These are phyloP conservation scores for Hyaloscypha bicolor DNA, from an alignment of 495 filamentous ascomycete species.

Conservation along the genomic window DNA sequence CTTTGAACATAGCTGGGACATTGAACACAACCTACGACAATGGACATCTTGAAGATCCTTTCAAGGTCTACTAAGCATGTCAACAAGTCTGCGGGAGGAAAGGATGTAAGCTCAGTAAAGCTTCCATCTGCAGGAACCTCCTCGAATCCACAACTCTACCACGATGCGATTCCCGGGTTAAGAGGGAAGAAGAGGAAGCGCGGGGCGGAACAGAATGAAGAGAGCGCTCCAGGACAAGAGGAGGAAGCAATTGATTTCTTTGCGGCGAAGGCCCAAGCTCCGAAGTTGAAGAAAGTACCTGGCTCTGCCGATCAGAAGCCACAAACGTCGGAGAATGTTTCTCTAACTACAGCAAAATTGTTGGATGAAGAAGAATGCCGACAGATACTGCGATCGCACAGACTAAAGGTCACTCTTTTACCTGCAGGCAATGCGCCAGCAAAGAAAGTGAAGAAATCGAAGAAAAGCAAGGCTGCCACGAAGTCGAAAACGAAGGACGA, in stretches of 20 bases:
- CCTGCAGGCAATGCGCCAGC: conserved; percentile 40
- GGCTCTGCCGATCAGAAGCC: conserved; percentile 27
- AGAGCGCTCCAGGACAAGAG: conserved; percentile 21
- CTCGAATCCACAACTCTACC: conserved; percentile 52
- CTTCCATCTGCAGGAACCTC: conserved; percentile 53
- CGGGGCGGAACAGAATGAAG: conserved; percentile 32
- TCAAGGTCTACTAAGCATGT: conserved; percentile 62
- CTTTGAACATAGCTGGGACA: background rate
- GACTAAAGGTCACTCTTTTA: conserved; percentile 82
- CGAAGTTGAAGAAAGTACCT: conserved; percentile 30
- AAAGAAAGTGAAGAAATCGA: conserved; percentile 52
- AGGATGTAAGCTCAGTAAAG: conserved; percentile 37
- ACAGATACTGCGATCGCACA: conserved; percentile 76
- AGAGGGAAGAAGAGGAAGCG: conserved; percentile 55
- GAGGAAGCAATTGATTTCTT: conserved; percentile 53
- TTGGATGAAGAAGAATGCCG: conserved; percentile 68
- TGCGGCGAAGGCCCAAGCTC: conserved; percentile 32
- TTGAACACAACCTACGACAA: conserved; percentile 29
- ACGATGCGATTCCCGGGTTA: conserved; percentile 41
- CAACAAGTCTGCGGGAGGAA: conserved; percentile 27
- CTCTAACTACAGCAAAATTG: conserved; percentile 8
- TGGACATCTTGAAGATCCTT: conserved; percentile 70
- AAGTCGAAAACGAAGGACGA: conserved; percentile 54
- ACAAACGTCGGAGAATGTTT: conserved; percentile 16
- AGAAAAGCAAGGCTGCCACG: conserved; percentile 50